phyloP scores from a whole-genome alignment of 2,329 filamentous ascomycete species.

The Didymella glomerata region DNA sequence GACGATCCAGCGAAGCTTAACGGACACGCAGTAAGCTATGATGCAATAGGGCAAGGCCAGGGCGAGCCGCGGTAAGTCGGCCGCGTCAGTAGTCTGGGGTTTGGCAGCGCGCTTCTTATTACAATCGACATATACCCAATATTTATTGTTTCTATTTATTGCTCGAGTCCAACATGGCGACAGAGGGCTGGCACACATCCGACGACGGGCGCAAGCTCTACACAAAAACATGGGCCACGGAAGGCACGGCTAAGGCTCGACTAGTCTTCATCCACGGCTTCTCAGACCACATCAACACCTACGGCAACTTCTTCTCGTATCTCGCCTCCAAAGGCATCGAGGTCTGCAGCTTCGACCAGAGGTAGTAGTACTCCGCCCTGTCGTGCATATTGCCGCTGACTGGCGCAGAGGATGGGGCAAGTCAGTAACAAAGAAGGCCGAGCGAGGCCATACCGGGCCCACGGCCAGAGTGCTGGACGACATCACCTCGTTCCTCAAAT shows the following conservation, averaged over 20 bases:
- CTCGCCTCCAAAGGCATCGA: constrained; percentile 78
- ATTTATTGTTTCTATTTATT: not conserved
- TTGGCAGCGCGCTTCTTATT: not conserved
- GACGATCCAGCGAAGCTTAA: constrained; percentile 21
- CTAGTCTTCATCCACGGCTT: constrained; percentile 89
- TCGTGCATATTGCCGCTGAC: constrained; percentile 19
- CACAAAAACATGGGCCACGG: constrained; percentile 69
- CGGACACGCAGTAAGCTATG: constrained; percentile 14
- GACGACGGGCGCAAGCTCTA: constrained; percentile 65
- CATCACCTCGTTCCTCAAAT: constrained; percentile 76
- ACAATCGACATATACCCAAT: not conserved
- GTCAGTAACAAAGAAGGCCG: constrained; percentile 67
- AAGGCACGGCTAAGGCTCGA: constrained; percentile 69
- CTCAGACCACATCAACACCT: constrained; percentile 74
- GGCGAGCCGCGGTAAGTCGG: constrained; percentile 11
- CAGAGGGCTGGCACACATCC: constrained; percentile 62
- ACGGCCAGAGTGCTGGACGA: constrained; percentile 78
- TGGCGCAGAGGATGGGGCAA: constrained; percentile 77
- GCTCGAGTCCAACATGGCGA: constrained; percentile 41
- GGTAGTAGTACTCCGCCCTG: constrained; percentile 43
- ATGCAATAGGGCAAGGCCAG: constrained; percentile 10
- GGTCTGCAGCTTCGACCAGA: constrained; percentile 82
- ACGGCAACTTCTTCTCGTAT: constrained; percentile 75
- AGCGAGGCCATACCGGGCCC: constrained; percentile 77
- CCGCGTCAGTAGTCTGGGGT: not conserved